These are phyloP conservation scores for Acidiella bohemica DNA, from an alignment of 495 filamentous ascomycete genomes.

Conservation along the genomic window DNA sequence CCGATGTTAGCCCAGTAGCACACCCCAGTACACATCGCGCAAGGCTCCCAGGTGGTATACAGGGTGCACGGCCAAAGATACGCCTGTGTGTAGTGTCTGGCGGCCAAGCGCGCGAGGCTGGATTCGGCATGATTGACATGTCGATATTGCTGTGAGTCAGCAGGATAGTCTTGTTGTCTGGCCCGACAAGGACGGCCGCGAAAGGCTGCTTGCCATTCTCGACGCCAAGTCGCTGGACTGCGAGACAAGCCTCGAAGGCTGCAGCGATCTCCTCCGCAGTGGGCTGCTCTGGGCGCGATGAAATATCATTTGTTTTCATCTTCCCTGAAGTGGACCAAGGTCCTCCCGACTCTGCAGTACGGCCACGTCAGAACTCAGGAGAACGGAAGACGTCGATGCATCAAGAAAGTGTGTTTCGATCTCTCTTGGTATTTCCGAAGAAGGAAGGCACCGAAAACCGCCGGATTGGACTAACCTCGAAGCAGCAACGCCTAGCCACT, in stretches of 20 bases:
- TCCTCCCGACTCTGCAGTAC: too few relatives aligned
- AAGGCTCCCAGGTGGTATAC: constrained; percentile 44
- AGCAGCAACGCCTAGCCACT: too few relatives aligned
- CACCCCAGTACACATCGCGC: constrained; percentile 40
- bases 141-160: constrained; percentile 38
- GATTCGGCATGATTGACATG: constrained; percentile 44
- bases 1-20: constrained; percentile 45
- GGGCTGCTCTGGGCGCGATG: constrained; percentile 22
- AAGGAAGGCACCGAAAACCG: too few relatives aligned
- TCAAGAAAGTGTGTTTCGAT: too few relatives aligned
- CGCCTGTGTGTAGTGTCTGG: constrained; percentile 36
- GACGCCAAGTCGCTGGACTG: constrained; percentile 31
- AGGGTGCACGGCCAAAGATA: constrained; percentile 39
- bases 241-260: constrained; percentile 30
- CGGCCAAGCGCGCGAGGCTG: constrained; percentile 38
- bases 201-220: constrained; percentile 37
- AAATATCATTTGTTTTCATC: too few relatives aligned
- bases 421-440: too few relatives aligned
- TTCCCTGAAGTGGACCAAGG: too few relatives aligned
- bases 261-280: constrained; percentile 28
- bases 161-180: constrained; percentile 38
- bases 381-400: too few relatives aligned
- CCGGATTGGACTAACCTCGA: too few relatives aligned
- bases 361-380: too few relatives aligned
- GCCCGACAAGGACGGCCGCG: constrained; percentile 35